A percentile compares a stretch with the other conserved stretches of the same genome.
Evolutionary conservation across 1,284 basidiomycete species (phyloP).

Genomic region (Laetiporus sulphureus): DNA sequence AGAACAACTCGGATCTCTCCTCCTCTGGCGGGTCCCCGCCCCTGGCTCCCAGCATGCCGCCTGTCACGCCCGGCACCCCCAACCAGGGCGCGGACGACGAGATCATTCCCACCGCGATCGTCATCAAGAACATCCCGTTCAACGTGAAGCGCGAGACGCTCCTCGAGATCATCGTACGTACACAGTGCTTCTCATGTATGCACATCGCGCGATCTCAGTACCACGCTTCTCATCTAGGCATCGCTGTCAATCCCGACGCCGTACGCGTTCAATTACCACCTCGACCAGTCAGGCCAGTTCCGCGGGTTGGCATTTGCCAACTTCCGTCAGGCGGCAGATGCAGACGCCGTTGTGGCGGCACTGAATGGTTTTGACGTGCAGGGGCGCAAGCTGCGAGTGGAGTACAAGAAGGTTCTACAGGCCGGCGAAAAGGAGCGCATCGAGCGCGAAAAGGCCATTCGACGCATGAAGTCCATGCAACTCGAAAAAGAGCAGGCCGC

Average conservation of each 20-base stretch:
- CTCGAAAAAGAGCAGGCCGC: slow-evolving; percentile 71
- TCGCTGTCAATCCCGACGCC: slow-evolving; percentile 93
- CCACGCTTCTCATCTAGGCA: too few relatives aligned
- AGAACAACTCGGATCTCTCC: slow-evolving; percentile 80
- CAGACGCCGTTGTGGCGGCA: slow-evolving; percentile 92
- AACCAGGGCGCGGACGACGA: slow-evolving; percentile 70
- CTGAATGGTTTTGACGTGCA: slow-evolving; percentile 95
- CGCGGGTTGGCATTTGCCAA: slow-evolving; percentile 98
- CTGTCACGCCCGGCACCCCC: slow-evolving; percentile 42
- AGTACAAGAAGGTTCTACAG: slow-evolving; percentile 99
- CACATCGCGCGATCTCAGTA: slow-evolving; percentile 5
- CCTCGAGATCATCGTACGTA: slow-evolving; percentile 88
- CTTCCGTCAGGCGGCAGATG: slow-evolving; percentile 87
- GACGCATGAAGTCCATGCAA: slow-evolving; percentile 96
- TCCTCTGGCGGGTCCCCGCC: slow-evolving; percentile 72
- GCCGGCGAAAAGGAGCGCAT: slow-evolving; percentile 99
- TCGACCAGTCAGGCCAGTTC: slow-evolving; percentile 93
- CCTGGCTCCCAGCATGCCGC: slow-evolving; percentile 47
- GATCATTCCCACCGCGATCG: slow-evolving; percentile 97
- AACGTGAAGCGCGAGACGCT: slow-evolving; percentile 95
- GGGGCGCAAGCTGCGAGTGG: slow-evolving; percentile 96
- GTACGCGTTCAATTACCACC: slow-evolving; percentile 99
- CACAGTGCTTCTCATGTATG: too few relatives aligned
- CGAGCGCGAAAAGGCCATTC: slow-evolving; percentile 97
- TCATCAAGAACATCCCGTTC: slow-evolving; percentile 99